Base-by-base conservation (phyloP, 805 yeast species). In the Kluyveromyces siamensis region DNA sequence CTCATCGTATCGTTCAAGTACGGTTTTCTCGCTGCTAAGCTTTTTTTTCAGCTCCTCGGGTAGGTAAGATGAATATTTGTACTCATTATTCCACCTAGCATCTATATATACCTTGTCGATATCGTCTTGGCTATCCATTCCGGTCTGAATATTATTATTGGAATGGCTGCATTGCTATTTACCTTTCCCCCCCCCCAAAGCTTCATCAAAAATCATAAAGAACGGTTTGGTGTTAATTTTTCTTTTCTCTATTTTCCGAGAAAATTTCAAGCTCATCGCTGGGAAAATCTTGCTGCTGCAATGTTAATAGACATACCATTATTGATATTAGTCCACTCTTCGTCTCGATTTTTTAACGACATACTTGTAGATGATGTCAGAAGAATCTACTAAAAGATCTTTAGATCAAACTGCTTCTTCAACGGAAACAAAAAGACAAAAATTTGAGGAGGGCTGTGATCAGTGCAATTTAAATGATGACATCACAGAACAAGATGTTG, bases 401-500 rank as follows among this genome's bases (percentile, higher is more conserved):
- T 49, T 48, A 3, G 65, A 60, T 27, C 8, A 30, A 11, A 52
- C 47, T 7, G 43, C 45, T 18, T 37, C 48, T 27, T 53, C 40
- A 36, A 17, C 39, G 18, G 38, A 13, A 9, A 17, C 36, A 3
- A 61, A 63, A 51, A 60, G 54, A 41, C 47, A 50, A 3, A 60
- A 56, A 42, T 33, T 48, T 39, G 54, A 52, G 19, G 35, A 47
- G 4, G 36, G 45, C 5, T 27, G 16, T 5, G 38, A 40, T 18
- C 44, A 43, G 14, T 46, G 37, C 21, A 17, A 35, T 27, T 30
- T 4, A 25, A 43, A 33, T 19, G 55, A 50, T 27, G 82, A 84
- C 9, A 75, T 84, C 44, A 75, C 73, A 46, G 96, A 90, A 61
- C 37, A 54, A 2, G 95, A 89, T 63, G 99, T 93, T 9, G 99